Conservation (phyloP, 176 grass and related monocot genomes). For the Metroxylon sagu region DNA sequence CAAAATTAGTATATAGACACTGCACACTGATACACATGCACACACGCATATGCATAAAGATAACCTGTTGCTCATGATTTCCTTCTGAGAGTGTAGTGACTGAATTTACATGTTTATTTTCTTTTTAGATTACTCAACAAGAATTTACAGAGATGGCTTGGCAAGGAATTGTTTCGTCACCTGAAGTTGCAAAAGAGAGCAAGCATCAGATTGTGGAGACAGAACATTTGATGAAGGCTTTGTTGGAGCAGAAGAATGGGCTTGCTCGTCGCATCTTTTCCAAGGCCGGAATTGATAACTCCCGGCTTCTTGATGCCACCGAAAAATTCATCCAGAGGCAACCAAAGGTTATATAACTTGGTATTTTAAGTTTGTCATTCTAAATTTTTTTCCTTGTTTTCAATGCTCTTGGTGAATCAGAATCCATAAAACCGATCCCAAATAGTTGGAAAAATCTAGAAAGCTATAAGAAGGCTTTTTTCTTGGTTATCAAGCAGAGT, state of each 20-base stretch:
- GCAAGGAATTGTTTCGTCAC: slow-evolving; percentile 71
- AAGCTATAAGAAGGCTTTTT: too few relatives aligned
- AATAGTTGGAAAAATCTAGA: too few relatives aligned
- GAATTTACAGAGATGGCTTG: slow-evolving; percentile 98
- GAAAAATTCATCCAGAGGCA: slow-evolving; percentile 94
- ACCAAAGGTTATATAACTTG: slow-evolving; percentile 50
- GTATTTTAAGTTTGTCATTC: too few relatives aligned
- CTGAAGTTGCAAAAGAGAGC: slow-evolving; percentile 90
- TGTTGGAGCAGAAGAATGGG: slow-evolving; percentile 93
- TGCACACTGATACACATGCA: too few relatives aligned
- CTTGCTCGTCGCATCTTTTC: slow-evolving; percentile 94
- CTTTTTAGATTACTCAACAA: slow-evolving; percentile 85
- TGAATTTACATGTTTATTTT: slow-evolving; percentile 6
- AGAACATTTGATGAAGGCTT: slow-evolving; percentile 88
- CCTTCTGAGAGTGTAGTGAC: too few relatives aligned
- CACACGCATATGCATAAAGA: too few relatives aligned
- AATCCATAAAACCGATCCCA: too few relatives aligned
- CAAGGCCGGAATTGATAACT: slow-evolving; percentile 86
- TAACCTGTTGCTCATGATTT: background rate
- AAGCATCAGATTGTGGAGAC: slow-evolving; percentile 99
- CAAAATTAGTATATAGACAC: too few relatives aligned
- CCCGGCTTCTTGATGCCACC: slow-evolving; percentile 78
- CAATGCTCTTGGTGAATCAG: too few relatives aligned
- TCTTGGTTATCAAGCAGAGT: too few relatives aligned
- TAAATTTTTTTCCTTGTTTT: too few relatives aligned